A percentile compares a stretch with the other conserved stretches of the same genome.
These are phyloP conservation scores for Diplodia intermedia DNA, from an alignment of 2,329 filamentous ascomycete genomes.

Conservation along the genomic window DNA sequence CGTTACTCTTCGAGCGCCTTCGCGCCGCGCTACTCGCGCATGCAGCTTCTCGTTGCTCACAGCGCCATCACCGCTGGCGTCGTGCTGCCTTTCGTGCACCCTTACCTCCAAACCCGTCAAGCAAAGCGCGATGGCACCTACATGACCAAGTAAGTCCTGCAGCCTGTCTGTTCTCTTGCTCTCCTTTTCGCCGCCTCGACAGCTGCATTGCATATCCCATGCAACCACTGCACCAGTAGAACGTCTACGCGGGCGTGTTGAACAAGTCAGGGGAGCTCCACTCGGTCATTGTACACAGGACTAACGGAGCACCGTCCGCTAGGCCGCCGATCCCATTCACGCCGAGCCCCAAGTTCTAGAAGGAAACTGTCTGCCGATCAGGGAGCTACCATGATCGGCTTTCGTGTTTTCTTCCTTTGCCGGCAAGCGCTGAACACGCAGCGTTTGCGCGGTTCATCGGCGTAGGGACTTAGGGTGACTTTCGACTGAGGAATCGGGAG, in stretches of 20 bases:
- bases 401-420: not conserved
- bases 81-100: constrained; percentile 50
- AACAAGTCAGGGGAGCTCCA: constrained; percentile 34
- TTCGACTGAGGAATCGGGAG: constrained; percentile 5
- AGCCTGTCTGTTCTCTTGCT: not conserved
- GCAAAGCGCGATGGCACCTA: constrained; percentile 48
- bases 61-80: constrained; percentile 46
- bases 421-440: not conserved
- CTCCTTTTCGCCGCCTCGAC: constrained; percentile 7
- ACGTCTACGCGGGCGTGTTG: constrained; percentile 40
- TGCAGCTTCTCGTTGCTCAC: constrained; percentile 42
- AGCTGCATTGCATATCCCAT: not conserved
- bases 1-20: constrained; percentile 47
- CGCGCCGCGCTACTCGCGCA: constrained; percentile 44
- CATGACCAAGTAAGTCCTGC: constrained; percentile 45
- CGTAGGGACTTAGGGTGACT: constrained; percentile 6
- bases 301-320: constrained; percentile 19
- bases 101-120: constrained; percentile 47
- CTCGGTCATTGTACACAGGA: constrained; percentile 1
- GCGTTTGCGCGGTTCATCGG: not conserved
- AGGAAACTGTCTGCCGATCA: not conserved
- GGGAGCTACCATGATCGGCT: constrained; percentile 7
- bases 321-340: constrained; percentile 34
- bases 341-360: constrained; percentile 34
- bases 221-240: constrained; percentile 35